Evolutionary conservation across 306 rosid species (phyloP).

Genomic region (peach (Prunus persica)): Prunus_persica_NCBIv2 NC_034015.1:17776501-17777000

Average conservation of each 20-base stretch:
- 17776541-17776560: background rate
- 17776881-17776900: no score
- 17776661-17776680: slow-evolving; percentile 20
- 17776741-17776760: slow-evolving; percentile 3
- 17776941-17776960: no score
- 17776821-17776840: background rate
- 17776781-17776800: slow-evolving; percentile 14
- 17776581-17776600: slow-evolving; percentile 22
- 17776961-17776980: no score
- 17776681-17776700: slow-evolving; percentile 28
- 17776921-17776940: no score
- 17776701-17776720: slow-evolving; percentile 3
- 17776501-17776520: background rate
- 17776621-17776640: slow-evolving; percentile 19
- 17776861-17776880: background rate
- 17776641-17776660: slow-evolving; percentile 7
- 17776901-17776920: no score
- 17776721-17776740: background rate
- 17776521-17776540: slow-evolving; percentile 62
- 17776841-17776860: background rate
- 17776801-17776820: slow-evolving; percentile 12
- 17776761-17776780: slow-evolving; percentile 29
- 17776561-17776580: background rate
- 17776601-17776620: slow-evolving; percentile 17
- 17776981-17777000: no score